phyloP scores from a whole-genome alignment of 2,329 filamentous ascomycete genomes.

The Hymenoscyphus salicellus region DNA sequence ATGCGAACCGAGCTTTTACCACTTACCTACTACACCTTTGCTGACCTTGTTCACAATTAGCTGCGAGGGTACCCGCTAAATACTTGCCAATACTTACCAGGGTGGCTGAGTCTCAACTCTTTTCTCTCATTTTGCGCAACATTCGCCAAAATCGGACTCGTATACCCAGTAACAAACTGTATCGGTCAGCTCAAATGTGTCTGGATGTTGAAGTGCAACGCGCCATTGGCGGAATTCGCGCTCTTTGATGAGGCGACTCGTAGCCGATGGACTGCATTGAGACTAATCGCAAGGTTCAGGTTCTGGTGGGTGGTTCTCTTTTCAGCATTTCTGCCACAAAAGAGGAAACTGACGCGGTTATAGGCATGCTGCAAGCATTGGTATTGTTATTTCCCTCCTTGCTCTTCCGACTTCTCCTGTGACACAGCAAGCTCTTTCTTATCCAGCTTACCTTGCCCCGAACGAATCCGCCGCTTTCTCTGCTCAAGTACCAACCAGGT shows the following conservation, averaged over 20 bases:
- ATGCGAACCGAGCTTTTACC: no score
- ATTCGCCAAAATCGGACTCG: constrained; percentile 35
- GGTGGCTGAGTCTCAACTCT: constrained; percentile 30
- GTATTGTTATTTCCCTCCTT: constrained; percentile 21
- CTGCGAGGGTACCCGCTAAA: no score
- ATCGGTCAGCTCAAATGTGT: constrained; percentile 39
- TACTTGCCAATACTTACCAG: no score
- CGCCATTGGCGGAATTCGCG: constrained; percentile 35
- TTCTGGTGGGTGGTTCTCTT: constrained; percentile 5
- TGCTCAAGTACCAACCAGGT: no score
- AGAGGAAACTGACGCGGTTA: background rate
- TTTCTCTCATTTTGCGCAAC: constrained; percentile 34
- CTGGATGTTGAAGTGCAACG: constrained; percentile 32
- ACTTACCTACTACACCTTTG: no score
- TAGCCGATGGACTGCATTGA: constrained; percentile 33
- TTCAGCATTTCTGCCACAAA: background rate
- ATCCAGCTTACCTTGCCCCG: constrained; percentile 23
- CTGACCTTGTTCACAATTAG: no score
- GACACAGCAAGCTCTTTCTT: constrained; percentile 34
- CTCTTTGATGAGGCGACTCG: constrained; percentile 37
- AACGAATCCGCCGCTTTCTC: background rate
- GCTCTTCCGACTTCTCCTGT: constrained; percentile 34
- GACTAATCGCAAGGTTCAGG: constrained; percentile 27
- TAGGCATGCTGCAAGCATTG: background rate
- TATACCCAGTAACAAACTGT: constrained; percentile 33